phyloP scores from a whole-genome alignment of 768 basidiomycete species.

The Russula sp. region DNA sequence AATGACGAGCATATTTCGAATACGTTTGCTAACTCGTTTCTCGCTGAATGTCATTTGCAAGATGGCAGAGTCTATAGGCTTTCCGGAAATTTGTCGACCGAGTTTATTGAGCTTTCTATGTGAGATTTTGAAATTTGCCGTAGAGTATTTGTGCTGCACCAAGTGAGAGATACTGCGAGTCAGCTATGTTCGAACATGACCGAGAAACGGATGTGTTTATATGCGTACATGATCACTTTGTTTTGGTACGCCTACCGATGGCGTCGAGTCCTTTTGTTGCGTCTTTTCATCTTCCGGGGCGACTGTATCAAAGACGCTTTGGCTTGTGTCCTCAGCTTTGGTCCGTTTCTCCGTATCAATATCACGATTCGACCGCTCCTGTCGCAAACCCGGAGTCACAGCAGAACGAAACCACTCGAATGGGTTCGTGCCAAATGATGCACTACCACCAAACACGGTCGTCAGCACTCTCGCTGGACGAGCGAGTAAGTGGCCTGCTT shows the following conservation, averaged over 20 bases:
- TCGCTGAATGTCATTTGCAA: constrained; percentile 96
- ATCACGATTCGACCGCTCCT: constrained; percentile 24
- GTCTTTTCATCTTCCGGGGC: constrained; percentile 4
- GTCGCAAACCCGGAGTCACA: constrained; percentile 23
- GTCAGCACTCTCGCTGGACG: too few species aligned
- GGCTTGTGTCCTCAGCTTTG: constrained; percentile 45
- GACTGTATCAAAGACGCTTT: constrained; percentile 49
- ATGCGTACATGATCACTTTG: constrained; percentile 27
- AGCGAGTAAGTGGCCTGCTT: constrained; percentile 5
- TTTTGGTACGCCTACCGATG: constrained; percentile 9
- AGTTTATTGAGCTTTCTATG: constrained; percentile 90
- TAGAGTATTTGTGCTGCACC: constrained; percentile 85
- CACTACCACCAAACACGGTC: constrained; percentile 18
- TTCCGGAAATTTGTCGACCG: constrained; percentile 80
- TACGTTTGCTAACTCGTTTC: constrained; percentile 81
- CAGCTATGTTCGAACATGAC: neutral
- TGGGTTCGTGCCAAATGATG: constrained; percentile 27
- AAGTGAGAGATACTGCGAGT: neutral
- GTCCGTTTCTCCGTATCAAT: constrained; percentile 41
- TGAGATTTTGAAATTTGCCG: constrained; percentile 89
- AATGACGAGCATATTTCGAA: constrained; percentile 84
- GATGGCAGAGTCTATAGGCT: constrained; percentile 93
- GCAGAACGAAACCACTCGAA: constrained; percentile 29
- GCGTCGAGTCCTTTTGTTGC: constrained; percentile 4
- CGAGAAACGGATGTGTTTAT: neutral